A percentile compares a stretch with the other conserved stretches of the same genome.
These are phyloP conservation scores for Lactarius sanguifluus DNA, from an alignment of 768 basidiomycete genomes.

Conservation along the genomic window DNA sequence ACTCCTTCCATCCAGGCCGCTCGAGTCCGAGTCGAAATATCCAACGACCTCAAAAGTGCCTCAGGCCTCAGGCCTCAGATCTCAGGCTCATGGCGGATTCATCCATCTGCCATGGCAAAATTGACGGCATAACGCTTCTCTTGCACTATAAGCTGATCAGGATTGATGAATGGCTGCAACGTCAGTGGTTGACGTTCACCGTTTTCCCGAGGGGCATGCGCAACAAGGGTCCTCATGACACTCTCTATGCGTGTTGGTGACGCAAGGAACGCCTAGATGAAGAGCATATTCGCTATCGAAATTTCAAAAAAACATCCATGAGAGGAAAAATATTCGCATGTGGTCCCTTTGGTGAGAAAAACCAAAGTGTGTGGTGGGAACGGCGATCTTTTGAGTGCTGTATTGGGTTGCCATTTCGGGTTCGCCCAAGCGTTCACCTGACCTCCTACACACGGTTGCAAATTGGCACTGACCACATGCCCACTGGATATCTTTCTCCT, in stretches of 20 bases:
- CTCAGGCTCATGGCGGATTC: neutral
- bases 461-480: neutral
- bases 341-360: conserved; percentile 1
- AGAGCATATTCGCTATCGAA: neutral
- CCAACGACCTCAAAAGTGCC: neutral
- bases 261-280: neutral
- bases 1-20: neutral
- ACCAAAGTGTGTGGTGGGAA: neutral
- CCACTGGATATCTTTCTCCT: neutral
- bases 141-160: neutral
- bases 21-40: neutral
- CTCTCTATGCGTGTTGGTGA: neutral
- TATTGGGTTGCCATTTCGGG: conserved; percentile 3
- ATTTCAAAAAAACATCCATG: neutral
- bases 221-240: neutral
- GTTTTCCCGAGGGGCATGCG: neutral
- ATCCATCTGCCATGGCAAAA: neutral
- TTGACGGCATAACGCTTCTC: neutral
- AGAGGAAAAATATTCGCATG: conserved; percentile 6
- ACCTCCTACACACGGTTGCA: conserved; percentile 1
- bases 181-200: neutral
- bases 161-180: neutral
- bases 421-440: neutral
- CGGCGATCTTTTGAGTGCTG: conserved; percentile 9
- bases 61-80: neutral